Evolutionary conservation across 495 filamentous ascomycete genomes (phyloP), one percentile per base, ranked within the genome.

Genomic region (Xylaria nigripes): DNA sequence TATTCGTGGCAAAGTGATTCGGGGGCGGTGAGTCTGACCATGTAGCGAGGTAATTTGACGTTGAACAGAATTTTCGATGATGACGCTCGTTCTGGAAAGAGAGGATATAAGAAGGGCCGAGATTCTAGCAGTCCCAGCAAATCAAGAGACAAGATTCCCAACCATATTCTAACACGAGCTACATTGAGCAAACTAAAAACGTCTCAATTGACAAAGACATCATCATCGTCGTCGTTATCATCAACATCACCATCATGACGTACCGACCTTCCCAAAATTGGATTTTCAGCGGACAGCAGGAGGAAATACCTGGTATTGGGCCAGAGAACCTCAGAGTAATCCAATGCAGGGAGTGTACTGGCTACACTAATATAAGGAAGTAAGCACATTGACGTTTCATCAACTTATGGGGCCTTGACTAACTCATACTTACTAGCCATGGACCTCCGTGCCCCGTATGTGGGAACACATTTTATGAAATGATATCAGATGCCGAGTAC

Each of bases 91-190:
- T 23, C 2, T 30, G 13, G 8, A 16, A 6, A 15, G 7, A 18
- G 51, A 54, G 51, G 22, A 54, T 54, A 54, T 54, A 54, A 54
- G 32, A 30, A n/a, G 19, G 23, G 21, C 24, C 16, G 19, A 27
- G 21, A n/a, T 7, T 27, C 51, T 30, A 6, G 23, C 2, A 16
- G 7, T 27, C 15, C 12, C 32, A 34, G 36, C 16, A 40, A 9
- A 16, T 4, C 4, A 18, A 19, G 36, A 40, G 4, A 12, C 36
- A 18, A 18, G 15, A 4, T 34, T 34, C 32, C 32, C 32, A 34
- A 34, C 6, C 32, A 34, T 12, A 36, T 12, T 15, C 13, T 15
- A 6, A 6, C 32, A 36, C 32, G 13, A 36, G 32, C 32, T 8
- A 12, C 32, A 8, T 36, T 36, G 13, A n/a, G 13, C 18, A 16